These are phyloP conservation scores for Funneliformis geosporum DNA, from an alignment of 192 early-diverging fungal genomes.

Conservation along the genomic window DNA sequence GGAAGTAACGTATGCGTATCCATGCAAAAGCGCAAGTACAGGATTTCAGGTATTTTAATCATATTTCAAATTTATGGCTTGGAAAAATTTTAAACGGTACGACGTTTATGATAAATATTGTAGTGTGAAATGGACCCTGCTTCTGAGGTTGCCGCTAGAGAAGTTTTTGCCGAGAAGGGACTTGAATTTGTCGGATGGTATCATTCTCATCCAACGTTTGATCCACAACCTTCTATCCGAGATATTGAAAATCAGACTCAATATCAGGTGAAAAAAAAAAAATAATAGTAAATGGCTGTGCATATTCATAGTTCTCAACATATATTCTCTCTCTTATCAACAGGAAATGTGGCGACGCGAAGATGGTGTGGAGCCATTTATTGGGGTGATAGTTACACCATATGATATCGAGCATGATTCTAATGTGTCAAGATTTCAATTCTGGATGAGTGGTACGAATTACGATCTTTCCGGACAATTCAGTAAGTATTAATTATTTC, in stretches of 20 bases:
- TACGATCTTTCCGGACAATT: constrained; percentile 54
- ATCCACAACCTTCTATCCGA: constrained; percentile 82
- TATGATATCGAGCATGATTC: constrained; percentile 61
- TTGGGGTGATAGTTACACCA: constrained; percentile 86
- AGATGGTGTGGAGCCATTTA: constrained; percentile 80
- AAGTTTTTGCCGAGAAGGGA: constrained; percentile 64
- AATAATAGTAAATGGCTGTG: not conserved
- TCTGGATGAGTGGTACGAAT: constrained; percentile 57
- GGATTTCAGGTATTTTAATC: constrained; percentile 59
- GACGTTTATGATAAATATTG: not conserved
- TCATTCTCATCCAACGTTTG: constrained; percentile 95
- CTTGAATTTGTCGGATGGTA: constrained; percentile 90
- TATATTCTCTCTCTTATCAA: constrained; percentile 24
- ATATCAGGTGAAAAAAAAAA: constrained; percentile 65
- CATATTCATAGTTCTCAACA: not conserved
- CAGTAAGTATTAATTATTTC: constrained; percentile 45
- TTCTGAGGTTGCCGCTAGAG: constrained; percentile 81
- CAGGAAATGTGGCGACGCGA: constrained; percentile 65
- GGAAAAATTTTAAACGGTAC: not conserved
- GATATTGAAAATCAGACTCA: constrained; percentile 89
- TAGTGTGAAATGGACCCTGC: constrained; percentile 94
- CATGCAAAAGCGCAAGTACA: constrained; percentile 80
- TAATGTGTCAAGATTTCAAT: constrained; percentile 60
- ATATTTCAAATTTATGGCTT: not conserved
- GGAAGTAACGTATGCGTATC: constrained; percentile 69